Evolutionary conservation across 345 rosid species (phyloP).

Genomic region (Ceriops zippeliana): DNA sequence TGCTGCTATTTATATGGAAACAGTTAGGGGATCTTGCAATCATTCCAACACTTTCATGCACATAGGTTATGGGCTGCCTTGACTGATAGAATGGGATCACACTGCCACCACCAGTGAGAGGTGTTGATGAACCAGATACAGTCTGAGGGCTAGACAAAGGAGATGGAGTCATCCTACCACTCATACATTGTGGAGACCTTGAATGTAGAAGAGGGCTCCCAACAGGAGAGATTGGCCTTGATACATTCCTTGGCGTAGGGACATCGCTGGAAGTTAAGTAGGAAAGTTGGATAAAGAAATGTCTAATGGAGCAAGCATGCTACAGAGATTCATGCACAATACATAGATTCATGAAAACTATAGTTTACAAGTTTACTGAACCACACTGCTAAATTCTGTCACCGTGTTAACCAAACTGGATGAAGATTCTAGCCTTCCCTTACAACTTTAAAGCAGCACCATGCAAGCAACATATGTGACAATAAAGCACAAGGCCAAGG

Average conservation of each 20-base stretch:
- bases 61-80: conserved; percentile 42
- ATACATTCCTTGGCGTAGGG: conserved; percentile 18
- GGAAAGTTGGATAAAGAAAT: neutral
- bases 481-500: too few relatives aligned
- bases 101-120: conserved; percentile 26
- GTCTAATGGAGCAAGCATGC: neutral
- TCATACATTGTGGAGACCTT: conserved; percentile 27
- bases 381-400: too few relatives aligned
- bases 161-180: conserved; percentile 24
- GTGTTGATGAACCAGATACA: conserved; percentile 30
- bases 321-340: neutral
- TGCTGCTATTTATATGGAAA: conserved; percentile 35
- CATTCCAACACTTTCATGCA: conserved; percentile 49
- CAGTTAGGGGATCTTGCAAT: conserved; percentile 39
- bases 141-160: conserved; percentile 30
- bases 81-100: conserved; percentile 54
- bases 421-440: too few relatives aligned
- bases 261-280: conserved; percentile 15
- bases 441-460: too few relatives aligned
- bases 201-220: conserved; percentile 29
- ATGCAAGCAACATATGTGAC: too few relatives aligned
- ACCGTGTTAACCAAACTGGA: too few relatives aligned
- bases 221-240: conserved; percentile 24
- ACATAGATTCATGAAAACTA: neutral
- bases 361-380: too few relatives aligned